A percentile compares a stretch with the other conserved stretches of the same genome.
Conservation (phyloP, 768 basidiomycete species). For the Symmetrospora coprosmae region DNA sequence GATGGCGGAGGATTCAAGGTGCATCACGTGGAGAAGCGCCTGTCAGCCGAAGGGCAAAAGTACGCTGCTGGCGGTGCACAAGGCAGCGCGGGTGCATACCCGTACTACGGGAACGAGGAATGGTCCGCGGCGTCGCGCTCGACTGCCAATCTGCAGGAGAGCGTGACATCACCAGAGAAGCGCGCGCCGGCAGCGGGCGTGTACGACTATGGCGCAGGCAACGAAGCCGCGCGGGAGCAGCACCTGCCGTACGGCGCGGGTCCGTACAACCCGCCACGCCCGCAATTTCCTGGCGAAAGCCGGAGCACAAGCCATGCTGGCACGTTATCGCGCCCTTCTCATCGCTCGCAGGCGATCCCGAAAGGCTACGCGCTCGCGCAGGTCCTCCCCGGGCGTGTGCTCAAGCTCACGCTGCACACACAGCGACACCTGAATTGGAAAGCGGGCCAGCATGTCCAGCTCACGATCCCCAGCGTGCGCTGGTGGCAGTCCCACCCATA, state of each 20-base stretch:
- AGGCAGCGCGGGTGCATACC: background rate
- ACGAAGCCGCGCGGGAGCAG: background rate
- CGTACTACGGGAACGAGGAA: slow-evolving; percentile 19
- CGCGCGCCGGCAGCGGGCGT: background rate
- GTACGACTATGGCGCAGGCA: slow-evolving; percentile 7
- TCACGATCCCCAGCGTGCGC: slow-evolving; percentile 54
- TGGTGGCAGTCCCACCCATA: slow-evolving; percentile 56
- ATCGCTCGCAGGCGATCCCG: slow-evolving; percentile 43
- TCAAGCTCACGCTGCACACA: slow-evolving; percentile 53
- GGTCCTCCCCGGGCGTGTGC: slow-evolving; percentile 53
- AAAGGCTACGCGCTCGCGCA: slow-evolving; percentile 56
- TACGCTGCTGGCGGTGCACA: slow-evolving; percentile 1
- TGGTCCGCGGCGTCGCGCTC: slow-evolving; percentile 20
- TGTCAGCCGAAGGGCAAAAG: slow-evolving; percentile 17
- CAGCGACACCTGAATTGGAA: slow-evolving; percentile 51
- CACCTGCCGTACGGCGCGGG: background rate
- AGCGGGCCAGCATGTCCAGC: slow-evolving; percentile 63
- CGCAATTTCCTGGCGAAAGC: background rate
- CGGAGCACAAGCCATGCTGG: background rate
- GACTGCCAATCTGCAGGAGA: slow-evolving; percentile 5
- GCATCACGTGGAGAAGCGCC: slow-evolving; percentile 12
- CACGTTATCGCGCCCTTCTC: background rate
- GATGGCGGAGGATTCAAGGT: slow-evolving; percentile 7
- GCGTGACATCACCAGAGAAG: background rate
- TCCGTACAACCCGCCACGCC: background rate